Conservation (phyloP, 2,329 filamentous ascomycete genomes). For the Alternaria consortialis region DNA sequence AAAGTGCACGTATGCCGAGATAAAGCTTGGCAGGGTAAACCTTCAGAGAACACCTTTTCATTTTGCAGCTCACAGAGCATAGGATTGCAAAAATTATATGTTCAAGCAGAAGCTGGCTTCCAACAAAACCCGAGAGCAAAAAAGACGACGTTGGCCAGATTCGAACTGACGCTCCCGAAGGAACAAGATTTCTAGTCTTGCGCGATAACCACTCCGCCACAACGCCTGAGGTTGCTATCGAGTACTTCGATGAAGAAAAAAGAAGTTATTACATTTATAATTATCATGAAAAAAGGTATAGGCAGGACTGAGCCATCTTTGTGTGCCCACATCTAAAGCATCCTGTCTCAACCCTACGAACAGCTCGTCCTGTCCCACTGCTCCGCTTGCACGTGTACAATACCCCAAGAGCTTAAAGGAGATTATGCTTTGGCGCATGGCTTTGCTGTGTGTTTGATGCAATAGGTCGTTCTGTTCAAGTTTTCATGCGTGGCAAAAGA, state of each 20-base stretch:
- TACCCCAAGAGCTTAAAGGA: neutral
- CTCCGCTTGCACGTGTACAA: neutral
- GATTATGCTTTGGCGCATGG: neutral
- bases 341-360: neutral
- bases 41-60: neutral
- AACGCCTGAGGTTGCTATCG: conserved; percentile 33
- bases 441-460: neutral
- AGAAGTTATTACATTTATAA: neutral
- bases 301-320: too few species aligned
- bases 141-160: conserved; percentile 50
- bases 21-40: neutral
- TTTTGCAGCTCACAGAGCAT: neutral
- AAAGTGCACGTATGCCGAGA: neutral
- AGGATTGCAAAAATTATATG: neutral
- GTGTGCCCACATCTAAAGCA: too few species aligned
- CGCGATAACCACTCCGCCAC: conserved; percentile 55
- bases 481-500: neutral
- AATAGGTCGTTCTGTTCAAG: neutral
- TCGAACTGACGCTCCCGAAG: conserved; percentile 55
- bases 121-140: conserved; percentile 18
- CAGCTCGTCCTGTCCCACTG: neutral
- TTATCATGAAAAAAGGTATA: too few species aligned
- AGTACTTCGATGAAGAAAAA: conserved; percentile 2
- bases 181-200: conserved; percentile 56
- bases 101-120: too few species aligned